Evolutionary conservation across 176 grass and related monocot genomes (phyloP), one percentile per base, ranked within the genome.

Genomic region (Eleusine indica): DNA sequence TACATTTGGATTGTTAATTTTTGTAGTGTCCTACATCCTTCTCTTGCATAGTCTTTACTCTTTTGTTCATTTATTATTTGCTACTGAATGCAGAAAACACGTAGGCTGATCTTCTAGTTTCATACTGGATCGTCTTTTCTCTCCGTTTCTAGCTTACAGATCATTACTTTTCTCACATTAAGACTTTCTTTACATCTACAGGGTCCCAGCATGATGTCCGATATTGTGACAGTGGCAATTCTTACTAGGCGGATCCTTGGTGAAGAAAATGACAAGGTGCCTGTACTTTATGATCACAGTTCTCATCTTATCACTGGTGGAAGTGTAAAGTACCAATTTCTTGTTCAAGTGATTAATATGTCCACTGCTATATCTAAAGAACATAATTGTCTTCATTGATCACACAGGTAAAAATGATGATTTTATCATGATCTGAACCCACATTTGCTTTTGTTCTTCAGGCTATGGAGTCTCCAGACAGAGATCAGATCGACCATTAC

Each of bases 201-300:
- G 96, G 83, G 86, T 15, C 75, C 96, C 35, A 77, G 73, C 71
- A 83, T 94, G 81, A 96, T 98, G 96, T 70, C 85, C 41, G 91
- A 96, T 79, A 83, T 94, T 83, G 62, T 98, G 47, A 93, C 96
- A 66, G 91, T 96, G 40, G 93, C 93, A 69, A 89, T 98, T 87
- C 64, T 98, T 61, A 90, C 86, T 73, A 84, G 87, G 71, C 81
- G 96, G 42, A 94, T 98, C 70, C 89, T 98, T 88, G 80, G 85
- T 76, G 93, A 98, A 96, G 96, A 98, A 96, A 92, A 86, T 86
- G 89, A 94, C 25, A 95, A 88, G 87, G 95, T 89, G 53, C 73
- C 69, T 22, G 74, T 70, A 74, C 39, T 51, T 62, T 82, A 3
- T 68, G 49, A 84, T 74, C 32, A 63, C 62, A 54, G 19, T 41